These are phyloP conservation scores for Metschnikowia hibisci DNA, from an alignment of 805 yeast species.

Conservation along the genomic window DNA sequence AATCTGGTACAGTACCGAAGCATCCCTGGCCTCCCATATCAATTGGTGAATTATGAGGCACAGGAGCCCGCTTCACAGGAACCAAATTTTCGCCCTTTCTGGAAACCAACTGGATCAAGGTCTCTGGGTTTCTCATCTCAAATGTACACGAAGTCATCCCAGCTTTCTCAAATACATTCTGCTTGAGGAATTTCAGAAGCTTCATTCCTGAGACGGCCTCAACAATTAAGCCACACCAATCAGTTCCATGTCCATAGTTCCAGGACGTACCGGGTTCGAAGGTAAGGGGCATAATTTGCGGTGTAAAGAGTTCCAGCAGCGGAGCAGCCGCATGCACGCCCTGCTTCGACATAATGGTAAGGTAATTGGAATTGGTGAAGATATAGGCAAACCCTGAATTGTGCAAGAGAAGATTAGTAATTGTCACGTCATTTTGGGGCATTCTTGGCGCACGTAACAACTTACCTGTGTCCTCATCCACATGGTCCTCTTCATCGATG, in stretches of 20 bases:
- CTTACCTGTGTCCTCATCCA: constrained; percentile 15
- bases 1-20: constrained; percentile 36
- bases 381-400: constrained; percentile 32
- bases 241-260: constrained; percentile 36
- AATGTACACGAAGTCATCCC: constrained; percentile 28
- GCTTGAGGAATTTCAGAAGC: constrained; percentile 30
- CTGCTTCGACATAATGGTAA: constrained; percentile 19
- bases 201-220: constrained; percentile 30
- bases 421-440: constrained; percentile 14
- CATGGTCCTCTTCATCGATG: constrained; percentile 12
- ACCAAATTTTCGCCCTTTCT: constrained; percentile 4
- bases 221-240: constrained; percentile 38
- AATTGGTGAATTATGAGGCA: constrained; percentile 18
- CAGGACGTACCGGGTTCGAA: constrained; percentile 39
- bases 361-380: constrained; percentile 29
- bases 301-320: constrained; percentile 21
- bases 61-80: constrained; percentile 6
- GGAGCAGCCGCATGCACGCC: constrained; percentile 22
- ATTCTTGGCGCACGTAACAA: constrained; percentile 7
- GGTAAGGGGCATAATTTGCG: constrained; percentile 21
- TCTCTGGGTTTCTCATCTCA: constrained; percentile 6
- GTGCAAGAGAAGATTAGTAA: constrained; percentile 17
- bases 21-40: constrained; percentile 47
- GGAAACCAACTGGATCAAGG: constrained; percentile 9
- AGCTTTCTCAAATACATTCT: constrained; percentile 30